These are phyloP conservation scores for Mycena rebaudengoi DNA, from an alignment of 768 basidiomycete species.

Conservation along the genomic window DNA sequence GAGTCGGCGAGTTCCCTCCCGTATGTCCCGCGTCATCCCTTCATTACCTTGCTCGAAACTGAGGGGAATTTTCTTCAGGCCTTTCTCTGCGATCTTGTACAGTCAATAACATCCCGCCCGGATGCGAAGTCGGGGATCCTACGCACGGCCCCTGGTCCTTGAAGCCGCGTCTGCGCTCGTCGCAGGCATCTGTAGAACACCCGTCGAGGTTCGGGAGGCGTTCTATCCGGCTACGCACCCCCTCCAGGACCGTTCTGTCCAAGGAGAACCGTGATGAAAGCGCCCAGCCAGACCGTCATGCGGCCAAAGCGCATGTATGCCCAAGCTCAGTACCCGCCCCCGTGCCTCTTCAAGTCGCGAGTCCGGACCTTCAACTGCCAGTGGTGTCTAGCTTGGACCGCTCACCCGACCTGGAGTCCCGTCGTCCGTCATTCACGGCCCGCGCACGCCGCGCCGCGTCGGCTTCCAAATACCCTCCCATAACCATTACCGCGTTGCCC, in stretches of 20 bases:
- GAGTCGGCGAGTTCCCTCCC: slow-evolving; percentile 15
- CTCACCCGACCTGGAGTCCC: slow-evolving; percentile 5
- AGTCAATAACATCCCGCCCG: neutral
- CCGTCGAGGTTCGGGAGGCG: neutral
- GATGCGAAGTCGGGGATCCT: slow-evolving; percentile 2
- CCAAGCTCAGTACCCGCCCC: neutral
- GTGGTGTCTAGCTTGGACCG: slow-evolving; percentile 20
- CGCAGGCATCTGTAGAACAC: slow-evolving; percentile 9
- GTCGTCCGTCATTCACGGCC: slow-evolving; percentile 36
- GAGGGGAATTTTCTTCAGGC: neutral
- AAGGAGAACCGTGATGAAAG: neutral
- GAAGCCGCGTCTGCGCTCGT: slow-evolving; percentile 2
- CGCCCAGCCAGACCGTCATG: neutral
- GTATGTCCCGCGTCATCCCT: neutral
- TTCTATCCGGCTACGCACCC: slow-evolving; percentile 4
- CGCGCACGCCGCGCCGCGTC: slow-evolving; percentile 39
- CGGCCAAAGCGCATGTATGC: neutral
- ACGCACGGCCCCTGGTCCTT: slow-evolving; percentile 1
- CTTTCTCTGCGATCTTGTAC: slow-evolving; percentile 10
- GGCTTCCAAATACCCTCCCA: slow-evolving; percentile 47
- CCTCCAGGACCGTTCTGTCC: neutral
- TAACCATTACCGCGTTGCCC: slow-evolving; percentile 52
- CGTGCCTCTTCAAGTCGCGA: neutral
- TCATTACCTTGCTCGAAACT: neutral
- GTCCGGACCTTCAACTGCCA: slow-evolving; percentile 2